These are phyloP conservation scores for Cercospora zeina DNA, from an alignment of 2,329 filamentous ascomycete genomes.

Conservation along the genomic window DNA sequence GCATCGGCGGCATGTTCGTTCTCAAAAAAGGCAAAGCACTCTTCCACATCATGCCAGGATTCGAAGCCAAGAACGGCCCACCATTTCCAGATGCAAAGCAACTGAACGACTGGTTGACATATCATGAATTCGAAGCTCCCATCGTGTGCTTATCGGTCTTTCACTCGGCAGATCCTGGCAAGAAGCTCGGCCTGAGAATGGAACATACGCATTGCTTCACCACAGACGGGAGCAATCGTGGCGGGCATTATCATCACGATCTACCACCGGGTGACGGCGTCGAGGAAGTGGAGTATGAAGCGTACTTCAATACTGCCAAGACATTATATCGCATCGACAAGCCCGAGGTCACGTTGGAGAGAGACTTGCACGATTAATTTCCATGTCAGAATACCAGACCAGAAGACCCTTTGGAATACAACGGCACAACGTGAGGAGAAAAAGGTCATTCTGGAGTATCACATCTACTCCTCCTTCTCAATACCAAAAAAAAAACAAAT, in stretches of 20 bases:
- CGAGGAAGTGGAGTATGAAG: conserved; percentile 38
- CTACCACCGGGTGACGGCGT: conserved; percentile 23
- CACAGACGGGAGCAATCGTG: conserved; percentile 30
- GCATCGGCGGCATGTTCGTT: conserved; percentile 36
- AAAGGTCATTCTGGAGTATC: not conserved
- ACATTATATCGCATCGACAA: conserved; percentile 37
- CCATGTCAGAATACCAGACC: no score
- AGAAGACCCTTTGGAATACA: no score
- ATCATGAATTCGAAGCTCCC: conserved; percentile 36
- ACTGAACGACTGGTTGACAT: conserved; percentile 37
- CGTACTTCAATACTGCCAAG: conserved; percentile 38
- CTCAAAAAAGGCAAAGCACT: conserved; percentile 34
- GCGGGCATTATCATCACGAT: conserved; percentile 40
- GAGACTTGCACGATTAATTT: conserved; percentile 35
- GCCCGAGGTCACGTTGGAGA: conserved; percentile 33
- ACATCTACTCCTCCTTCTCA: not conserved
- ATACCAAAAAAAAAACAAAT: not conserved
- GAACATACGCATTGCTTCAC: conserved; percentile 40
- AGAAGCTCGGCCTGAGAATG: conserved; percentile 36
- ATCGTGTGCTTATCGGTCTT: conserved; percentile 38
- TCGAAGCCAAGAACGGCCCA: conserved; percentile 29
- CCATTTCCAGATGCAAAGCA: conserved; percentile 34
- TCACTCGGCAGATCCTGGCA: conserved; percentile 35
- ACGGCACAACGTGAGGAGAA: not conserved
- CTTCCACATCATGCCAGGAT: conserved; percentile 40